These are phyloP conservation scores for Hortaea werneckii DNA, from an alignment of 2,329 filamentous ascomycete species.

Conservation along the genomic window DNA sequence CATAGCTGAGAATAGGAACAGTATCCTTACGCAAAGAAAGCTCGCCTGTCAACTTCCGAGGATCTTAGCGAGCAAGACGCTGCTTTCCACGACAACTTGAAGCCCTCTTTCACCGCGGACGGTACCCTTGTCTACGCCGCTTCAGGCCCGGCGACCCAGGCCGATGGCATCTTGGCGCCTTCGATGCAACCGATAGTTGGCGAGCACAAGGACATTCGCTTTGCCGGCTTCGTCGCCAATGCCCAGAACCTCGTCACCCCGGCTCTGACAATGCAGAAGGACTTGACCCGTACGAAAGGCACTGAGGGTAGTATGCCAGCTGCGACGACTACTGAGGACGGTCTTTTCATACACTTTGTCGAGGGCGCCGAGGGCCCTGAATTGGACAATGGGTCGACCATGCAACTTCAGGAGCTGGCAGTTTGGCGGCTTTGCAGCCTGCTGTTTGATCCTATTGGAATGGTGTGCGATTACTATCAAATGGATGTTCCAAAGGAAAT, in stretches of 20 bases:
- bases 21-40: slow-evolving; percentile 22
- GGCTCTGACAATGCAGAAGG: slow-evolving; percentile 13
- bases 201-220: slow-evolving; percentile 53
- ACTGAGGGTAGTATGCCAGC: slow-evolving; percentile 44
- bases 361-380: neutral
- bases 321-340: slow-evolving; percentile 36
- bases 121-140: slow-evolving; percentile 60
- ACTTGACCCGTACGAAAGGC: slow-evolving; percentile 33
- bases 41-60: slow-evolving; percentile 40
- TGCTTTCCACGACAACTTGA: slow-evolving; percentile 61
- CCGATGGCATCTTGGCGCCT: slow-evolving; percentile 42
- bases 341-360: neutral
- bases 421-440: slow-evolving; percentile 83
- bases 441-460: slow-evolving; percentile 62
- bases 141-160: slow-evolving; percentile 31
- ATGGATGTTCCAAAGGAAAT: slow-evolving; percentile 35
- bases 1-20: slow-evolving; percentile 26
- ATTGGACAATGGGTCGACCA: slow-evolving; percentile 5
- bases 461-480: slow-evolving; percentile 14
- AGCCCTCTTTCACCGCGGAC: slow-evolving; percentile 68
- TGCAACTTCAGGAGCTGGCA: slow-evolving; percentile 52
- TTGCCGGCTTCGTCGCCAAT: slow-evolving; percentile 49
- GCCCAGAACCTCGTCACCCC: slow-evolving; percentile 28
- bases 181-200: slow-evolving; percentile 50
- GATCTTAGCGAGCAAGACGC: slow-evolving; percentile 55